Base-by-base conservation (phyloP, 257 asterid genomes). In the Catharanthus roseus region DNA sequence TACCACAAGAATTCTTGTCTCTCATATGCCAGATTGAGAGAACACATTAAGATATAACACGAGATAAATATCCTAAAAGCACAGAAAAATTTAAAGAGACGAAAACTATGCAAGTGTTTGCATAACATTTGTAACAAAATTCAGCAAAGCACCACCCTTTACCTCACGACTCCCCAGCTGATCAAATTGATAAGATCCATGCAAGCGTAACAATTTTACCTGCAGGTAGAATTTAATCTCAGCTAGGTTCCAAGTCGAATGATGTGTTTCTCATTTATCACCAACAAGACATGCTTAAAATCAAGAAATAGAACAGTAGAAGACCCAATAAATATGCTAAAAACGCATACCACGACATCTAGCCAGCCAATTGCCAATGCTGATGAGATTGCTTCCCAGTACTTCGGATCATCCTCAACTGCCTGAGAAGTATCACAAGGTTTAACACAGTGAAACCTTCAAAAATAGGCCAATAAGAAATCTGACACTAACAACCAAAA, bases 341-440 rank as follows among this genome's bases (percentile, higher is more conserved):
- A 3, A 42, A 72, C 36, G 71, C 90, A 84, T 81, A 93, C 98
- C 82, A 84, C 98, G 65, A 86, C 82, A 74, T 87, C 97, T 51
- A 93, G 86, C 98, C 98, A 93, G 62, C 98, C 98, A 79, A 91
- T 85, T 71, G 96, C 92, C 80, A 93, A 84, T 62, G 98, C 96
- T 68, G 98, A 89, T 36, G 96, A 88, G 49, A 93, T 74, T 63
- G 85, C 89, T 79, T 88, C 92, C 98, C 98, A 93, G 78, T 93
- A 93, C 79, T 81, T 86, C 15, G 91, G 87, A 77, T 89, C 85
- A 81, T 91, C 89, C 84, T 93, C 98, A 82, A 93, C 89, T 67
- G 87, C 84, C 98, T 93, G 85, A 63, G 45, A 65, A 65, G 44
- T 63, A 56, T 29, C 64, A 31, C 65, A 71, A 63, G 68, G 36